Evolutionary conservation across 768 basidiomycete genomes (phyloP), one percentile per base, ranked within the genome.

Genomic region (Leucocoprinus birnbaumii): DNA sequence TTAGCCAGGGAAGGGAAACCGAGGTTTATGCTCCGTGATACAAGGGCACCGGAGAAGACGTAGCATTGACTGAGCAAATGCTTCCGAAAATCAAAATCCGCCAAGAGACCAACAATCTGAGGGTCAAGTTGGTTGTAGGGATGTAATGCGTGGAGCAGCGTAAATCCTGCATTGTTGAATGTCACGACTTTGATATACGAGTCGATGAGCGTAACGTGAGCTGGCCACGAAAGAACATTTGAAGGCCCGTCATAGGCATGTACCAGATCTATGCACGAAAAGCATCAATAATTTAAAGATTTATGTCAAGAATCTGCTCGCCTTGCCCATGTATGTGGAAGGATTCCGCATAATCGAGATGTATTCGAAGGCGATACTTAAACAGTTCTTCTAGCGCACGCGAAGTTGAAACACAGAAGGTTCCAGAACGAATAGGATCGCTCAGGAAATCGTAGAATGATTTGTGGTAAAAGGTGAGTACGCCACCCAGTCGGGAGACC

Each of bases 401-500:
- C 6, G 41, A 27, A 6, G 51, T 35, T 27, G 26, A 19, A 27
- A 52, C 31, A 14, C 42, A 52, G 22, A 34, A 52, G 14, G 11
- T 9, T 3, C 19, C 24, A 16, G 51, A 52, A 22, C 42, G 51
- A 19, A 1, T 34, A 11, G 40, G 42, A 14, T 52, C 51, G 10
- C n/a, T 24, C 18, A 52, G 51, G 41, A 52, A 52, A 27, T 52
- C 51, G n/a, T 4, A 31, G 42, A 52, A 52, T 22, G 51, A 52
- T 52, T 44, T 52, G 2, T 52, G 51, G 18, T 44, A 44, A 8
- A 52, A 31, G 13, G 41, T 31, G 27, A 48, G 18, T 7, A 25
- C 19, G 6, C 47, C 47, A 10, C 47, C 47, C 1, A 48, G 47
- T 11, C 47, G 47, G 11, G 31, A 48, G 9, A 21, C 19, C 7